Percentiles rank a stretch among this genome's conserved stretches.
Evolutionary conservation across 2,329 filamentous ascomycete genomes (phyloP).

Genomic region (Fusarium redolens): DNA sequence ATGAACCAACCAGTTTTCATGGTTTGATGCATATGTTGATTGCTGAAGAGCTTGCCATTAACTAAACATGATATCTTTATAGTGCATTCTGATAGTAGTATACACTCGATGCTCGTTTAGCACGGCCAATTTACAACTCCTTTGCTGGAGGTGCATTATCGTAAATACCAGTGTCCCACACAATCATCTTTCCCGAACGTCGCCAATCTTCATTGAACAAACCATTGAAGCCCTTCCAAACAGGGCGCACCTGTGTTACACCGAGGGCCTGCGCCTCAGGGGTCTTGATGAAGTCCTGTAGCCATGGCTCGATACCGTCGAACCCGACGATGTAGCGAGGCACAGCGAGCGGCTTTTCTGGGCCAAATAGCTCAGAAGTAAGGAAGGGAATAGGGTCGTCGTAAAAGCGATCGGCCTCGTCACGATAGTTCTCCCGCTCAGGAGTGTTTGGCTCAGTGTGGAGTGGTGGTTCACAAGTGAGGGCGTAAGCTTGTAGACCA

Average conservation of each 20-base stretch:
- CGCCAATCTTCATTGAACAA: conserved; percentile 72
- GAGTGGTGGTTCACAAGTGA: conserved; percentile 91
- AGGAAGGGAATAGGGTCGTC: conserved; percentile 70
- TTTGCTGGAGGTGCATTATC: conserved; percentile 12
- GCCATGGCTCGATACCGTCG: conserved; percentile 63
- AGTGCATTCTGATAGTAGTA: conserved; percentile 5
- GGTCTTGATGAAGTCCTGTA: conserved; percentile 59
- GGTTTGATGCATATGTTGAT: background rate
- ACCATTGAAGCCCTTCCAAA: conserved; percentile 70
- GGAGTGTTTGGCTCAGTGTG: conserved; percentile 67
- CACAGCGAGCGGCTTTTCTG: conserved; percentile 42
- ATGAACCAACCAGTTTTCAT: conserved; percentile 8
- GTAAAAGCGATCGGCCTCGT: conserved; percentile 95
- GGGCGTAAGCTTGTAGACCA: conserved; percentile 79
- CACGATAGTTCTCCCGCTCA: conserved; percentile 77
- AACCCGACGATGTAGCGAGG: conserved; percentile 72
- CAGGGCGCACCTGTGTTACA: conserved; percentile 55
- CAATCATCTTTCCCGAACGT: conserved; percentile 65
- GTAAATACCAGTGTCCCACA: conserved; percentile 66
- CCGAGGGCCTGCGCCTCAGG: conserved; percentile 55
- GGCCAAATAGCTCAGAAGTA: conserved; percentile 59
- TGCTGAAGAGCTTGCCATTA: background rate
- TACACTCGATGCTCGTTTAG: background rate
- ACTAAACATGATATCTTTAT: background rate
- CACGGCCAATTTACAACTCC: background rate